These are phyloP conservation scores for Chlamydomonas eustigma DNA, from an alignment of 139 green algal genomes.

Conservation along the genomic window DNA sequence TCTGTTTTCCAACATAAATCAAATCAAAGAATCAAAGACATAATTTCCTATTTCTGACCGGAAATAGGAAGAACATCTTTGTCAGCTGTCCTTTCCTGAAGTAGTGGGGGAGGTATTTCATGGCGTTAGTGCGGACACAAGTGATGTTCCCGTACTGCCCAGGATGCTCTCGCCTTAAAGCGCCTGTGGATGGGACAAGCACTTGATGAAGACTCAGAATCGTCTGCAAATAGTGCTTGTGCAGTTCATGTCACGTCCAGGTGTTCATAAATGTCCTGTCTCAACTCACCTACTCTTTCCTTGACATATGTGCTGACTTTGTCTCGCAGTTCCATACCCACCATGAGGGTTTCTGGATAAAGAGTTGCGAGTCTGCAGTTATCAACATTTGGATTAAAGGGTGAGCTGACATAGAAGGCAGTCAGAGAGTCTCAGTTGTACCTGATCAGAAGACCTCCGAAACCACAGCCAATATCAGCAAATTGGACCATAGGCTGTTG, in stretches of 20 bases:
- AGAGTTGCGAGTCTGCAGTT: slow-evolving; percentile 62
- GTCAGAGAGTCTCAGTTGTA: slow-evolving; percentile 20
- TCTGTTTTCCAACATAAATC: not conserved
- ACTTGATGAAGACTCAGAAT: no score
- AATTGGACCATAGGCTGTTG: slow-evolving; percentile 59
- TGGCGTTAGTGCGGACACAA: slow-evolving; percentile 86
- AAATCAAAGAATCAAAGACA: not conserved
- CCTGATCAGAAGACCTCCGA: slow-evolving; percentile 90
- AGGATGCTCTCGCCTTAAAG: slow-evolving; percentile 64
- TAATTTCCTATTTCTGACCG: slow-evolving; percentile 28
- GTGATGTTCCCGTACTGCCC: slow-evolving; percentile 76
- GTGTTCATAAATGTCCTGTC: not conserved
- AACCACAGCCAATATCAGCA: slow-evolving; percentile 95
- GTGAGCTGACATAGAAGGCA: slow-evolving; percentile 56
- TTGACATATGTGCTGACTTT: slow-evolving; percentile 93
- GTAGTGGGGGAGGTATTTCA: slow-evolving; percentile 94
- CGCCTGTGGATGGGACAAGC: no score
- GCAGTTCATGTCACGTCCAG: not conserved
- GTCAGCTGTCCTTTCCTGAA: slow-evolving; percentile 90
- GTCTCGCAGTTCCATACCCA: slow-evolving; percentile 95
- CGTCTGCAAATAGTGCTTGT: no score
- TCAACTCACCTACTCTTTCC: slow-evolving; percentile 63
- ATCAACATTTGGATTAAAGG: slow-evolving; percentile 88
- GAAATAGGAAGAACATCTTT: slow-evolving; percentile 99
- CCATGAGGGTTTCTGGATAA: slow-evolving; percentile 87